Evolutionary conservation across 2,329 filamentous ascomycete genomes (phyloP).

Genomic region (Cladosporium sp.): DNA sequence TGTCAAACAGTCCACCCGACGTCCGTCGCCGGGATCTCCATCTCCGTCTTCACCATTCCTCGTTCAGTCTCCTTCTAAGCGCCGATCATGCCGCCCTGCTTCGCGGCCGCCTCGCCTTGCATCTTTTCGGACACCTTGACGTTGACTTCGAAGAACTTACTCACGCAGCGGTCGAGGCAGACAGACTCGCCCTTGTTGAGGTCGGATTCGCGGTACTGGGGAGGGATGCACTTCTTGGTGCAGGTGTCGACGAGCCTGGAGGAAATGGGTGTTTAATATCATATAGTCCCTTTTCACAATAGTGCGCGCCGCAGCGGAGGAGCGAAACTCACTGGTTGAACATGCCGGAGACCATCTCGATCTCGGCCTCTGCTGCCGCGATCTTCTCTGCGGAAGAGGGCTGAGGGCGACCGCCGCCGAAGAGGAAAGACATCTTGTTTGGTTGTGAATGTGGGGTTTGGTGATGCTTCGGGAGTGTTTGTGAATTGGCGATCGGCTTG

Average conservation of each 20-base stretch:
- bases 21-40: neutral
- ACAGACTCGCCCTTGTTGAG: slow-evolving; percentile 99
- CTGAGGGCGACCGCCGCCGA: slow-evolving; percentile 66
- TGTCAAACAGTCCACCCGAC: slow-evolving; percentile 6
- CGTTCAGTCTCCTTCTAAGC: slow-evolving; percentile 9
- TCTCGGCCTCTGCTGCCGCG: slow-evolving; percentile 89
- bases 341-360: slow-evolving; percentile 97
- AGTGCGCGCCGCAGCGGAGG: neutral
- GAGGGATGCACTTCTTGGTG: slow-evolving; percentile 87
- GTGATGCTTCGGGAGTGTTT: neutral
- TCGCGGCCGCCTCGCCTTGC: slow-evolving; percentile 73
- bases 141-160: slow-evolving; percentile 98
- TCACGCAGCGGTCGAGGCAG: slow-evolving; percentile 92
- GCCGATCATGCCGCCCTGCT: slow-evolving; percentile 45
- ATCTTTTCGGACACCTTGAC: slow-evolving; percentile 97
- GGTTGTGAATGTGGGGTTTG: slow-evolving; percentile 12
- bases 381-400: slow-evolving; percentile 96
- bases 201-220: slow-evolving; percentile 88
- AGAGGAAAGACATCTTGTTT: slow-evolving; percentile 63
- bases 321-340: slow-evolving; percentile 72
- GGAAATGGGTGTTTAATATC: neutral
- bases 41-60: neutral
- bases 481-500: slow-evolving; percentile 1
- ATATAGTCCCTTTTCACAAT: no score
- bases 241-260: slow-evolving; percentile 69